Conservation (phyloP, 805 yeast genomes). For the Metschnikowia bowlesiae region DNA sequence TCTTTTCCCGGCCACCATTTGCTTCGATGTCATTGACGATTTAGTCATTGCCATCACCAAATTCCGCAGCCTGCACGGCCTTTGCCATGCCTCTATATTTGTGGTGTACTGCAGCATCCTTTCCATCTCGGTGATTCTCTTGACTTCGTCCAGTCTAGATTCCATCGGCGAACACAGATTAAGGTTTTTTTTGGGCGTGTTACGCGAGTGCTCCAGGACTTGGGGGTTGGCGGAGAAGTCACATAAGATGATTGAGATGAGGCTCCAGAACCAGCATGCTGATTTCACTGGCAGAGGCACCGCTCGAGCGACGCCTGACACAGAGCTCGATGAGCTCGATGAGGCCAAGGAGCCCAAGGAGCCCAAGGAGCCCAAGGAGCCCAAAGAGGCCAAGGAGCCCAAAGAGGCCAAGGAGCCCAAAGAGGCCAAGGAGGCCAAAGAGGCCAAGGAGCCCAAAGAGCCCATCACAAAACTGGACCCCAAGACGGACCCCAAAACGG, state of each 20-base stretch:
- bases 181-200: slow-evolving; percentile 36
- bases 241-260: slow-evolving; percentile 35
- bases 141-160: slow-evolving; percentile 28
- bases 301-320: no score
- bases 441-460: no score
- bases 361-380: no score
- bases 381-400: no score
- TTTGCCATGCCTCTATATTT: slow-evolving; percentile 40
- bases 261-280: slow-evolving; percentile 23
- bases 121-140: slow-evolving; percentile 39
- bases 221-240: slow-evolving; percentile 48
- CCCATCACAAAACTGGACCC: no score
- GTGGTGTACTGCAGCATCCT: slow-evolving; percentile 46
- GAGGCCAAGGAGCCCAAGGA: no score
- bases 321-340: no score
- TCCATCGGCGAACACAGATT: slow-evolving; percentile 27
- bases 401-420: no score
- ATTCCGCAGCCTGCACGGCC: slow-evolving; percentile 38
- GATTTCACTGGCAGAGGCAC: slow-evolving; percentile 5
- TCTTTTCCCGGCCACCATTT: slow-evolving; percentile 31
- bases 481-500: no score
- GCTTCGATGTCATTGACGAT: slow-evolving; percentile 40
- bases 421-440: no score
- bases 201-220: slow-evolving; percentile 39
- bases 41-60: slow-evolving; percentile 34